A percentile compares a stretch with the other conserved stretches of the same genome.
phyloP scores from a whole-genome alignment of 2,329 filamentous ascomycete species.

The Penicillium olsonii region DNA sequence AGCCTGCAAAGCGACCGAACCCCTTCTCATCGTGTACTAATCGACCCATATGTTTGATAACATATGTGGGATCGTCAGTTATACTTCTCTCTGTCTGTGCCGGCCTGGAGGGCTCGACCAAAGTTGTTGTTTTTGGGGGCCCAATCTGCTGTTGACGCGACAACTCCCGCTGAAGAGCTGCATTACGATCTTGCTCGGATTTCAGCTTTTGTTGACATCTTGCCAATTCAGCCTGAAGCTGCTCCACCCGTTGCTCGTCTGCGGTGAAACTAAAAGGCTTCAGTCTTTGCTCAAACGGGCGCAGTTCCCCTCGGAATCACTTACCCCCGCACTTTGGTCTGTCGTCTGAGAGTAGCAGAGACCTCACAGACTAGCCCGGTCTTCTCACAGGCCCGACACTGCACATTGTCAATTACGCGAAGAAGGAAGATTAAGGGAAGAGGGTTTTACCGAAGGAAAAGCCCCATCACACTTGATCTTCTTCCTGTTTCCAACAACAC shows the following conservation, averaged over 20 bases:
- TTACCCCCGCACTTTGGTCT: conserved; percentile 13
- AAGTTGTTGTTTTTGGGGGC: neutral
- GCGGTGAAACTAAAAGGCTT: conserved; percentile 3
- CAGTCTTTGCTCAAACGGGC: neutral
- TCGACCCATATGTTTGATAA: conserved; percentile 14
- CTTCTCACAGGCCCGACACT: conserved; percentile 11
- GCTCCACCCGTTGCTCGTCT: conserved; percentile 3
- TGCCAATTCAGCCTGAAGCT: conserved; percentile 2
- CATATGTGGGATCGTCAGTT: conserved; percentile 3
- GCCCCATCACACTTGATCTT: conserved; percentile 13
- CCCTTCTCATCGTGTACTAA: conserved; percentile 10
- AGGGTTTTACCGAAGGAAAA: conserved; percentile 6
- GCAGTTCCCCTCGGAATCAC: neutral
- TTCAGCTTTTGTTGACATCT: conserved; percentile 9
- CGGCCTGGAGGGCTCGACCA: neutral
- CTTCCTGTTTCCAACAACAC: conserved; percentile 1
- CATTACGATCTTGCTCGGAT: neutral
- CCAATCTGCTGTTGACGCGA: neutral
- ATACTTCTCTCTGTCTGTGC: neutral
- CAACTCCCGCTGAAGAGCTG: neutral
- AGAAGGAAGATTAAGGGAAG: neutral
- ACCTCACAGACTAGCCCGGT: conserved; percentile 4
- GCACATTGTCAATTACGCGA: neutral
- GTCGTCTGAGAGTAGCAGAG: conserved; percentile 4
- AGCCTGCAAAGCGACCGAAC: conserved; percentile 12